These are phyloP conservation scores for Leersia perrieri DNA, from an alignment of 176 grass and related monocot species.

Conservation along the genomic window DNA sequence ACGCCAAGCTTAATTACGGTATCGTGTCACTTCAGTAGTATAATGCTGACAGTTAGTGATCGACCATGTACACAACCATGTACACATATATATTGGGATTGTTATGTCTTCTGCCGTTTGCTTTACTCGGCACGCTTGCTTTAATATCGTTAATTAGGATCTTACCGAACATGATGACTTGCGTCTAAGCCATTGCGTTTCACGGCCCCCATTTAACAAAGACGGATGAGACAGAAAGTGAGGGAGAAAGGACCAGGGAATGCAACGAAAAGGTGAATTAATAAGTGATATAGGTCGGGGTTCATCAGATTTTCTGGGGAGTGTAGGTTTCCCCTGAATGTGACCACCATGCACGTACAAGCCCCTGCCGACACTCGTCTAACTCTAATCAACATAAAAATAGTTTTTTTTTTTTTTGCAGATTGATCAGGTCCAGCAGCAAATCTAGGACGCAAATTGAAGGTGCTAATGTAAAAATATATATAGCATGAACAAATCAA, in stretches of 20 bases:
- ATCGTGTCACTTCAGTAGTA: neutral
- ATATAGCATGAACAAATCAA: too few relatives aligned
- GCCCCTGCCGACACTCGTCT: neutral
- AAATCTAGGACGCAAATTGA: too few relatives aligned
- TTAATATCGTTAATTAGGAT: neutral
- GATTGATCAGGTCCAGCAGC: too few relatives aligned
- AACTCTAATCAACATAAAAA: too few relatives aligned
- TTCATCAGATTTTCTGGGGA: neutral
- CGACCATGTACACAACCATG: neutral
- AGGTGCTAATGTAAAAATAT: too few relatives aligned
- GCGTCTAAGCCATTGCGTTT: neutral
- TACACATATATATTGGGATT: neutral
- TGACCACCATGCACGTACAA: neutral
- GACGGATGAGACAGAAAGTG: neutral
- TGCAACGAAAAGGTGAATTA: neutral
- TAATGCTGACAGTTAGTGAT: neutral
- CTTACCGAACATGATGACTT: neutral
- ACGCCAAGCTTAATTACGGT: neutral
- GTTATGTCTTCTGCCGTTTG: neutral
- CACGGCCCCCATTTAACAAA: constrained; percentile 3
- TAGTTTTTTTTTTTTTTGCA: too few relatives aligned
- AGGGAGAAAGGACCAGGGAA: neutral
- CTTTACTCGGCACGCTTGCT: neutral
- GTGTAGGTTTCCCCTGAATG: neutral
- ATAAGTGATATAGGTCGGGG: neutral